phyloP scores from a whole-genome alignment of 2,329 filamentous ascomycete species.

The Neofusicoccum parvum region DNA sequence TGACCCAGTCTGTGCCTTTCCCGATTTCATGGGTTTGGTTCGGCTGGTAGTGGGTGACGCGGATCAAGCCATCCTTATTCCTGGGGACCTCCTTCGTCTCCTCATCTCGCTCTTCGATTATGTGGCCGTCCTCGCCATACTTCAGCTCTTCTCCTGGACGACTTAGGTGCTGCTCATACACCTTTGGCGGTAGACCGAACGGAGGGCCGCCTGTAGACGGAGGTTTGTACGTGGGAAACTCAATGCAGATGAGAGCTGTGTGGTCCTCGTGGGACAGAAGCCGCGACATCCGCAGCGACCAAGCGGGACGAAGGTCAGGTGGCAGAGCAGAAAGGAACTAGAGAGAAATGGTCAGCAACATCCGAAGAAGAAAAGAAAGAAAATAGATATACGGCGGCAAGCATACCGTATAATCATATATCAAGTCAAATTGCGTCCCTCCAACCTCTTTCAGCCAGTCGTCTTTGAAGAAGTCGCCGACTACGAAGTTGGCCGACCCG shows the following conservation, averaged over 20 bases:
- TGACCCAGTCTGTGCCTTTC: constrained; percentile 53
- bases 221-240: constrained; percentile 76
- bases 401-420: constrained; percentile 65
- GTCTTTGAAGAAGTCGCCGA: constrained; percentile 68
- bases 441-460: constrained; percentile 54
- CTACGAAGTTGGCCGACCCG: constrained; percentile 59
- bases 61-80: constrained; percentile 43
- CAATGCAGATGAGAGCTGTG: constrained; percentile 65
- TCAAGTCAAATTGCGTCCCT: constrained; percentile 61
- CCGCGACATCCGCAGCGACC: constrained; percentile 58
- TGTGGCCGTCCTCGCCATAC: constrained; percentile 60
- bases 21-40: constrained; percentile 59
- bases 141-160: constrained; percentile 67
- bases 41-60: constrained; percentile 59
- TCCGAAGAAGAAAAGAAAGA: background rate
- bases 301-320: constrained; percentile 56
- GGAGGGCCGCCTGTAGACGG: constrained; percentile 69
- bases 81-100: constrained; percentile 26
- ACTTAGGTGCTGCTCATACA: constrained; percentile 72
- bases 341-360: constrained; percentile 5
- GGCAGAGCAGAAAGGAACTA: constrained; percentile 65
- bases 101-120: constrained; percentile 50
- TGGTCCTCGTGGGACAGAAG: constrained; percentile 50
- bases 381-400: background rate
- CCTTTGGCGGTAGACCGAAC: constrained; percentile 67